Percentiles rank a stretch among this genome's conserved stretches.
phyloP scores from a whole-genome alignment of 352 stramenopile genomes.

The Globisporangium lucens region DNA sequence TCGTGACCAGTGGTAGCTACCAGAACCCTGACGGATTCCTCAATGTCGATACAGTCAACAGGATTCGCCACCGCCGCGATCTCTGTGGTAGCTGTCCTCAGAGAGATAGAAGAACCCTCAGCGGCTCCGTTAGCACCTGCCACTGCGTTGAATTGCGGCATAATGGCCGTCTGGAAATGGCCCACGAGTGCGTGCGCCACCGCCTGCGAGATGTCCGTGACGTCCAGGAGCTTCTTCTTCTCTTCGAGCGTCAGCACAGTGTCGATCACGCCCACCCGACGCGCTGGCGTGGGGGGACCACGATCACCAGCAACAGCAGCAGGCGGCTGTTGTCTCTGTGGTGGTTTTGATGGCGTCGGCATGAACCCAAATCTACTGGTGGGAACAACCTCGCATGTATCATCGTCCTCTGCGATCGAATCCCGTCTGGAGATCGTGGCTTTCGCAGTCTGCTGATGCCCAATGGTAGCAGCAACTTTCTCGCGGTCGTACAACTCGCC shows the following conservation, averaged over 20 bases:
- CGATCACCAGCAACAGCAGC: background rate
- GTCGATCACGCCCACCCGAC: slow-evolving; percentile 10
- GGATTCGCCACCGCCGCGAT: slow-evolving; percentile 8
- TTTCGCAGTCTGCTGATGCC: background rate
- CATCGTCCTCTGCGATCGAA: background rate
- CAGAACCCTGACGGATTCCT: slow-evolving; percentile 11
- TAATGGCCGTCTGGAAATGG: slow-evolving; percentile 14
- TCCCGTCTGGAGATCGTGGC: background rate
- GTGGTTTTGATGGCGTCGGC: background rate
- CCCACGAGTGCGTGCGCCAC: slow-evolving; percentile 19
- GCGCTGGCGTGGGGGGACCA: background rate
- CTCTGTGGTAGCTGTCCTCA: background rate
- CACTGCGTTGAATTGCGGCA: background rate
- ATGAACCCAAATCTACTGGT: background rate
- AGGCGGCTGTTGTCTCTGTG: background rate
- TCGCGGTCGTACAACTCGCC: slow-evolving; percentile 24
- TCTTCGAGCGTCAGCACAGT: slow-evolving; percentile 20
- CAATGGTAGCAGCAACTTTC: background rate
- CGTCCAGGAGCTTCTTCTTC: slow-evolving; percentile 21
- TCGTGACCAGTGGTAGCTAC: slow-evolving; percentile 5
- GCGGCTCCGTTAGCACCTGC: no score
- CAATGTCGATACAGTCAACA: slow-evolving; percentile 13
- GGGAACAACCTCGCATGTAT: background rate
- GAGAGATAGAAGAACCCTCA: background rate
- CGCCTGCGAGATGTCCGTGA: slow-evolving; percentile 18